Conservation (phyloP, 768 basidiomycete species). For the Fomitopsis serialis region DNA sequence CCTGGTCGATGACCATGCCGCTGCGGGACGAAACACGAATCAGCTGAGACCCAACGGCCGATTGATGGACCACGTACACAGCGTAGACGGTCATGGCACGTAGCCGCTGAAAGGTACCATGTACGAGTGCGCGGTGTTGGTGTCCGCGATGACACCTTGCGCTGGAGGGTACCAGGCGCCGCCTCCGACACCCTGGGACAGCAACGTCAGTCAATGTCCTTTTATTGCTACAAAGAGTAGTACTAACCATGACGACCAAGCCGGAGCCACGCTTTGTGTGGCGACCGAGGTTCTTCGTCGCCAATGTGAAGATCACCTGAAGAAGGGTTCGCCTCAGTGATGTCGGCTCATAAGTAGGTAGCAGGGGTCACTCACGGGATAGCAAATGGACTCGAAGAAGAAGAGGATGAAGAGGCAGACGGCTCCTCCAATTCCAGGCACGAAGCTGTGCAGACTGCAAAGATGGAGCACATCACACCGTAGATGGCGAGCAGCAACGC, state of each 20-base stretch:
- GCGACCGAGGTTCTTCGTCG: conserved; percentile 56
- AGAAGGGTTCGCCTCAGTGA: neutral
- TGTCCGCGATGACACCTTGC: conserved; percentile 51
- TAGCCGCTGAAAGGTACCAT: conserved; percentile 58
- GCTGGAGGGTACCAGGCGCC: conserved; percentile 68
- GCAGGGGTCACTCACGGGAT: conserved; percentile 38
- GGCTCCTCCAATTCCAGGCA: conserved; percentile 50
- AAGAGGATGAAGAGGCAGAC: conserved; percentile 60
- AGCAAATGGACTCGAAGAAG: conserved; percentile 76
- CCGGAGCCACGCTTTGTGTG: conserved; percentile 60
- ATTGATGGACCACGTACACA: conserved; percentile 33
- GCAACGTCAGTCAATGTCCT: neutral
- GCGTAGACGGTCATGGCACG: conserved; percentile 54
- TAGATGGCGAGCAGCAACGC: conserved; percentile 56
- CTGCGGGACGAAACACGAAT: conserved; percentile 24
- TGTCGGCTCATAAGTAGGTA: neutral
- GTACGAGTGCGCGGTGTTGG: conserved; percentile 48
- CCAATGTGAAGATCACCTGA: conserved; percentile 58
- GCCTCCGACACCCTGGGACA: conserved; percentile 47
- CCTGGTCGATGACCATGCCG: conserved; percentile 49
- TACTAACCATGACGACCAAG: conserved; percentile 52
- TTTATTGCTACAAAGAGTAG: neutral
- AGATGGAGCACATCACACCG: conserved; percentile 43
- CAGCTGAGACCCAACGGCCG: neutral
- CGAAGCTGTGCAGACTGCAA: conserved; percentile 46